Conservation (phyloP, 495 filamentous ascomycete genomes). For the Patellaria atrata region DNA sequence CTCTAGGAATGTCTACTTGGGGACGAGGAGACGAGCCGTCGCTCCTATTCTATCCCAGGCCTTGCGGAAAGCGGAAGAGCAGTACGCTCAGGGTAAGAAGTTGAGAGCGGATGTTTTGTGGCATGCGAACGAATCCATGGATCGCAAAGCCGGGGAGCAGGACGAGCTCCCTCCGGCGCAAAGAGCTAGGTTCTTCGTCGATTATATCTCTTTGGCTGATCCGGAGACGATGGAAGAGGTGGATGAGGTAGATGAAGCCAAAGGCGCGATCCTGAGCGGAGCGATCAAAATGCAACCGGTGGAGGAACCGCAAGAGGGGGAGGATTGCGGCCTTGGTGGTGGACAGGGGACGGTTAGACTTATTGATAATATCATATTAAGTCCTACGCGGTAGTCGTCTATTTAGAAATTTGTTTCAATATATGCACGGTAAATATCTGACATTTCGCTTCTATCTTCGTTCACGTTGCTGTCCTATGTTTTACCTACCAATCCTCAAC, state of each 20-base stretch:
- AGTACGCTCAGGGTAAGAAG: conserved; percentile 43
- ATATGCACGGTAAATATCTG: no score
- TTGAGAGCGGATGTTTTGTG: conserved; percentile 50
- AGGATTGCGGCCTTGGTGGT: conserved; percentile 55
- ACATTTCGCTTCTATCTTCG: no score
- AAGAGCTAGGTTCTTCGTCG: conserved; percentile 62
- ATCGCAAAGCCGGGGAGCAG: conserved; percentile 43
- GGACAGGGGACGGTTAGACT: conserved; percentile 63
- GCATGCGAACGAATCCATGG: conserved; percentile 42
- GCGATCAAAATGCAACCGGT: conserved; percentile 82
- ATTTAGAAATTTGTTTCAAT: no score
- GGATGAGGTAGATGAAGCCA: conserved; percentile 39
- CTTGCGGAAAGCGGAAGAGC: conserved; percentile 52
- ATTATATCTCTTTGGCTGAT: conserved; percentile 83
- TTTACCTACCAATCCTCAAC: no score
- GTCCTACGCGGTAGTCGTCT: no score
- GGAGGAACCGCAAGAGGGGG: conserved; percentile 47
- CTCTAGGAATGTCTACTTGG: conserved; percentile 87
- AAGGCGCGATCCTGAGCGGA: conserved; percentile 73
- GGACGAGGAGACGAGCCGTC: conserved; percentile 50
- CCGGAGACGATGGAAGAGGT: conserved; percentile 68
- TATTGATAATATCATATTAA: conserved; percentile 78
- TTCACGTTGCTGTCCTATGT: no score
- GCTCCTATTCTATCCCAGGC: conserved; percentile 57
- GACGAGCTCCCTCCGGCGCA: conserved; percentile 41